Conservation (phyloP, 495 filamentous ascomycete genomes). For the Terfezia claveryi region DNA sequence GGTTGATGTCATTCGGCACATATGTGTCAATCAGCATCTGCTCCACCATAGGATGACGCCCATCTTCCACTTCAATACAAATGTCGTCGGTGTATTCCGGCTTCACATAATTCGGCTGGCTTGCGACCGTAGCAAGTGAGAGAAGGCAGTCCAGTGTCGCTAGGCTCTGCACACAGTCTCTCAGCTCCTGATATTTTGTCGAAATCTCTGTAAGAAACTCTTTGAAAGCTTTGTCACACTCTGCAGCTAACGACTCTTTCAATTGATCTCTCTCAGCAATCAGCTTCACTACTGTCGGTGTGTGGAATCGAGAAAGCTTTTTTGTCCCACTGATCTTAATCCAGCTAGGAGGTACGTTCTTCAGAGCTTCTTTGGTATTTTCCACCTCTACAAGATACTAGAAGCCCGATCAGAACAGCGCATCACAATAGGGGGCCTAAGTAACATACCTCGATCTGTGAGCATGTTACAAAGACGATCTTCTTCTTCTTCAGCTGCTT, state of each 20-base stretch:
- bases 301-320: slow-evolving; percentile 79
- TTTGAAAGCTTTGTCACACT: slow-evolving; percentile 69
- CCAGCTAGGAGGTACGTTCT: slow-evolving; percentile 81
- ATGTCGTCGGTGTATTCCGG: slow-evolving; percentile 46
- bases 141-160: slow-evolving; percentile 77
- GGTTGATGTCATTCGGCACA: slow-evolving; percentile 70
- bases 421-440: too few relatives aligned
- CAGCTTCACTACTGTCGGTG: slow-evolving; percentile 63
- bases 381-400: slow-evolving; percentile 71
- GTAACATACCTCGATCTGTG: slow-evolving; percentile 45
- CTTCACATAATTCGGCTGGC: slow-evolving; percentile 74
- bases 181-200: slow-evolving; percentile 63
- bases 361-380: slow-evolving; percentile 45
- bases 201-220: slow-evolving; percentile 49
- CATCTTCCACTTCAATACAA: slow-evolving; percentile 48
- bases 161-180: slow-evolving; percentile 69
- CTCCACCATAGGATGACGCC: slow-evolving; percentile 92
- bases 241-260: slow-evolving; percentile 76
- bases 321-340: slow-evolving; percentile 86
- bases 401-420: too few relatives aligned
- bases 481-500: slow-evolving; percentile 45
- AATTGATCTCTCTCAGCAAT: slow-evolving; percentile 83
- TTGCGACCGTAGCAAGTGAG: slow-evolving; percentile 62
- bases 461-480: slow-evolving; percentile 54
- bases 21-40: slow-evolving; percentile 68